Evolutionary conservation across 441 rosid genomes (phyloP).

Genomic region (Aquilaria agallochum): DNA sequence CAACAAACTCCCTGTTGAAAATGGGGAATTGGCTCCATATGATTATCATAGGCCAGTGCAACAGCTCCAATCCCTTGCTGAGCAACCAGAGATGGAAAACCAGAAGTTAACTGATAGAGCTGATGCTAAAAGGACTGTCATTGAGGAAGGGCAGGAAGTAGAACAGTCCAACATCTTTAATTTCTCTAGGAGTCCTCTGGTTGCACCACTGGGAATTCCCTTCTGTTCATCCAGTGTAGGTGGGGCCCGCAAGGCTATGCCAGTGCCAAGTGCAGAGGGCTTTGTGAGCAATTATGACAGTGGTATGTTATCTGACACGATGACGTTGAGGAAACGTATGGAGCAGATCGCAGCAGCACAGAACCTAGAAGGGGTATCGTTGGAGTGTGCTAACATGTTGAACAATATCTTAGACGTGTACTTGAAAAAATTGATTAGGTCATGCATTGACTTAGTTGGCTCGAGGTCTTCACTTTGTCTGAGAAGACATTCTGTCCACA

Average conservation of each 20-base stretch:
- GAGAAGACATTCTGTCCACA: slow-evolving; percentile 40
- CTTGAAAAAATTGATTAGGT: slow-evolving; percentile 72
- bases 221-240: slow-evolving; percentile 61
- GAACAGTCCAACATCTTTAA: slow-evolving; percentile 34
- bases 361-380: slow-evolving; percentile 77
- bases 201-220: slow-evolving; percentile 80
- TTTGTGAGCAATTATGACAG: slow-evolving; percentile 46
- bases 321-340: slow-evolving; percentile 71
- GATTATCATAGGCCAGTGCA: slow-evolving; percentile 62
- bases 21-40: slow-evolving; percentile 57
- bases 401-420: slow-evolving; percentile 67
- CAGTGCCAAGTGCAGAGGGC: slow-evolving; percentile 30
- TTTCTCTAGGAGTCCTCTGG: slow-evolving; percentile 42
- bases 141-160: slow-evolving; percentile 55
- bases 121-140: slow-evolving; percentile 23
- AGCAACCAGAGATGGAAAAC: slow-evolving; percentile 47
- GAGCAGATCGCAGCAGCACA: slow-evolving; percentile 67
- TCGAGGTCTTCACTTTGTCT: slow-evolving; percentile 42
- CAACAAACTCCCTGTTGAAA: slow-evolving; percentile 38
- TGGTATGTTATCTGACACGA: slow-evolving; percentile 59
- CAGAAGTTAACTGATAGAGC: slow-evolving; percentile 40
- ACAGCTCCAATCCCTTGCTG: slow-evolving; percentile 45
- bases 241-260: slow-evolving; percentile 51
- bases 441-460: slow-evolving; percentile 60
- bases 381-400: slow-evolving; percentile 66